Base-by-base conservation (phyloP, 371 early-diverging fungal species). In the Rhizopus sp. region DNA sequence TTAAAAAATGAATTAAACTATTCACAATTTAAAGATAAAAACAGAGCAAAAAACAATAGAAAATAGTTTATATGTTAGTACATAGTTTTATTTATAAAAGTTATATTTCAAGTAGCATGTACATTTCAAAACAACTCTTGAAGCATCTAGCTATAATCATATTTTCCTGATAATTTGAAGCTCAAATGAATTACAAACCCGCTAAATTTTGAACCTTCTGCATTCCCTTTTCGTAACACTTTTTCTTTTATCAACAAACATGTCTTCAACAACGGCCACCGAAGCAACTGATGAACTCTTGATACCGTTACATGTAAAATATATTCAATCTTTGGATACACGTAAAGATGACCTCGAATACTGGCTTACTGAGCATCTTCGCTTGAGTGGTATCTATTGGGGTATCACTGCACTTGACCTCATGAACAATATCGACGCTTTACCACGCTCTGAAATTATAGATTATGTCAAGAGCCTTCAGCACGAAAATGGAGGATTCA, bases 321-420 rank as follows among this genome's bases (percentile, higher is more conserved):
- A 88, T 64, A 90, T 94, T 35, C 77, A 88, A 49, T 81, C 79
- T 6, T 77, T 94, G 5, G 91, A 93, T 77, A 86, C 82, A 38
- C 56, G 87, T 69, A 86, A 91, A 55, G 90, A 94, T 51, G 87
- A 85, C 45, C 80, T 98, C 4, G 95, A 96, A 60, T 98, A 96
- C 72, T 93, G 94, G 94, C 65, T 93, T 47, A 86, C 93, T 0
- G 96, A 93, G 59, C 97, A 97, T 58, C 73, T 98, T 17, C 87
- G 95, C 2, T 67, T 98, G 16, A 95, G 88, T 55, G 96, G 95
- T 16, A 78, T 97, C 10, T 97, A 97, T 72, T 97, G 99, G 99
- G 96, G 93, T 0, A 62, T 94, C 0, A 95, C 94, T 0, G 89
- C 95, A 0, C 75, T 96, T 47, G 81, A 83, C 35, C 70, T 97